Conservation (phyloP, 768 basidiomycete genomes). For the Rhizopogon roseolus region DNA sequence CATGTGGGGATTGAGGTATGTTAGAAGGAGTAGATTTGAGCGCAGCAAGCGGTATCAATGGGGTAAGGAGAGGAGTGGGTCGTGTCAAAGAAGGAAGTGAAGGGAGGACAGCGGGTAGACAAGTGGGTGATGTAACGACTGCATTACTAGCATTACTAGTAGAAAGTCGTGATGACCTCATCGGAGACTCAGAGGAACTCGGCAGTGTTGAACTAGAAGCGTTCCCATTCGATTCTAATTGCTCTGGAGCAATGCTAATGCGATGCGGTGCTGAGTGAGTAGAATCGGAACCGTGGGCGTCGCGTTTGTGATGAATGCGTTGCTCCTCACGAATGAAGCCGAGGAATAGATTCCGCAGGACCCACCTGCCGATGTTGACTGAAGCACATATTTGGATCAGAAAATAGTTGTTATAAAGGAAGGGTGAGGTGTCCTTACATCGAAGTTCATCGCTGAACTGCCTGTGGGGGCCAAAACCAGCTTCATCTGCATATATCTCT, state of each 20-base stretch:
- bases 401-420: slow-evolving; percentile 1
- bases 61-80: slow-evolving; percentile 53
- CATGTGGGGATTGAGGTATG: slow-evolving; percentile 39
- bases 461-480: slow-evolving; percentile 59
- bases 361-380: slow-evolving; percentile 95
- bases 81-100: slow-evolving; percentile 36
- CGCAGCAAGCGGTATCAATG: slow-evolving; percentile 48
- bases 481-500: slow-evolving; percentile 93
- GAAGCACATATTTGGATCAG: slow-evolving; percentile 5
- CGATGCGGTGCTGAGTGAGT: slow-evolving; percentile 18
- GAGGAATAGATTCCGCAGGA: slow-evolving; percentile 78
- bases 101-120: slow-evolving; percentile 63
- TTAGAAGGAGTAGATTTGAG: slow-evolving; percentile 26
- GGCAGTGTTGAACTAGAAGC: slow-evolving; percentile 12
- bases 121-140: slow-evolving; percentile 58
- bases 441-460: slow-evolving; percentile 75
- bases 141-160: slow-evolving; percentile 28
- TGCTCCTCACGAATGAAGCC: slow-evolving; percentile 73
- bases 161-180: slow-evolving; percentile 20
- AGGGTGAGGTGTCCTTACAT: slow-evolving; percentile 42
- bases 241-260: slow-evolving; percentile 12
- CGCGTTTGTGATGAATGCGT: slow-evolving; percentile 33
- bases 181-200: slow-evolving; percentile 25
- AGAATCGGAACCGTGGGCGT: slow-evolving; percentile 15
- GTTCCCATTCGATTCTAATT: slow-evolving; percentile 22